These are phyloP conservation scores for Penicillium sp. DNA, from an alignment of 2,329 filamentous ascomycete species.

Conservation along the genomic window DNA sequence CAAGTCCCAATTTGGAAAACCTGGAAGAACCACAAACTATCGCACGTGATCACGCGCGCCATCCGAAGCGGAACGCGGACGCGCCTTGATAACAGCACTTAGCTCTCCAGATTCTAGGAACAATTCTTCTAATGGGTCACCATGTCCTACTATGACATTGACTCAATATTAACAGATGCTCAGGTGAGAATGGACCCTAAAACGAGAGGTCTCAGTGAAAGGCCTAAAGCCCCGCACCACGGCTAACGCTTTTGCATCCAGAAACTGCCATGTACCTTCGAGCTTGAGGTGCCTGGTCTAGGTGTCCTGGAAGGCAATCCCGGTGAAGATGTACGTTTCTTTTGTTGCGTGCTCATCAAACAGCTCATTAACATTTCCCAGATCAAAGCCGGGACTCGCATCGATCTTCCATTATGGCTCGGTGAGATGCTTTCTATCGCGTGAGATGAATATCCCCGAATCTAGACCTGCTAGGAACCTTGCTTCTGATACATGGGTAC, in stretches of 20 bases:
- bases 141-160: constrained; percentile 50
- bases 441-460: constrained; percentile 31
- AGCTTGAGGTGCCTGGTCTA: constrained; percentile 81
- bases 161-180: constrained; percentile 48
- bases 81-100: neutral
- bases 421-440: constrained; percentile 75
- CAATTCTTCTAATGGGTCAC: constrained; percentile 7
- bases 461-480: neutral
- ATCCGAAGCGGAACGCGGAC: constrained; percentile 1
- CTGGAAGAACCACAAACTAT: neutral
- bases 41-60: constrained; percentile 8
- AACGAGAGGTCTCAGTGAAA: neutral
- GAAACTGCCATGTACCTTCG: constrained; percentile 96
- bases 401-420: constrained; percentile 89
- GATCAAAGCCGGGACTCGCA: constrained; percentile 76
- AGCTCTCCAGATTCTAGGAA: neutral
- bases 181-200: constrained; percentile 30
- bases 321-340: constrained; percentile 52
- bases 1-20: neutral
- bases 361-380: constrained; percentile 30
- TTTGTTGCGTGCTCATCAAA: neutral
- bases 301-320: constrained; percentile 88
- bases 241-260: constrained; percentile 39
- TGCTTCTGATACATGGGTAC: neutral
- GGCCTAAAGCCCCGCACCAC: neutral